These are phyloP conservation scores for Thelephora ganbajun DNA, from an alignment of 768 basidiomycete genomes.

Conservation along the genomic window DNA sequence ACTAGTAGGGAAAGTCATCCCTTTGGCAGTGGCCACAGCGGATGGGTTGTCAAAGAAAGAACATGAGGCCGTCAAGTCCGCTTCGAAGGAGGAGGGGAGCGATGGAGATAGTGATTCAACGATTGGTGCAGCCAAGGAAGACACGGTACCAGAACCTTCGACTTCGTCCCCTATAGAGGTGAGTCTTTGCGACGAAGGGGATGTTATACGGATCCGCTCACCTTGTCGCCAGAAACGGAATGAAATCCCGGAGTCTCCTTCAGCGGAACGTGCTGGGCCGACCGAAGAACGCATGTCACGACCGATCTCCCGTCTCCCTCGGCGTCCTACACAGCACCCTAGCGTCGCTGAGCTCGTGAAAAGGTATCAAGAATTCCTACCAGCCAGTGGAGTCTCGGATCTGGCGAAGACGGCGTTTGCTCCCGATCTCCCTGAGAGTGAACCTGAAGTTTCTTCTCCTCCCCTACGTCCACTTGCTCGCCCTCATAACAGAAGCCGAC, in stretches of 20 bases:
- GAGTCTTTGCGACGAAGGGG: background rate
- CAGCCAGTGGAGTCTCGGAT: conserved; percentile 58
- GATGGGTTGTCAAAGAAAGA: conserved; percentile 7
- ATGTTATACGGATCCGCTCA: no score
- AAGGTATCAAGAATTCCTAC: conserved; percentile 67
- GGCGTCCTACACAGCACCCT: conserved; percentile 38
- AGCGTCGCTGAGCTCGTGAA: conserved; percentile 79
- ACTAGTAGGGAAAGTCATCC: conserved; percentile 6
- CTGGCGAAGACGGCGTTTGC: conserved; percentile 57
- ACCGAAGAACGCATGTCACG: conserved; percentile 13
- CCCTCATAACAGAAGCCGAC: conserved; percentile 29
- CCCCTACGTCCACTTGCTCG: conserved; percentile 19
- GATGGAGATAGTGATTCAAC: conserved; percentile 79
- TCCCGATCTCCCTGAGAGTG: conserved; percentile 55
- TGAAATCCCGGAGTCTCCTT: no score
- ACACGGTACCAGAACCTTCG: background rate
- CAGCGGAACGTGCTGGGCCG: background rate
- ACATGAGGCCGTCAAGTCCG: conserved; percentile 3
- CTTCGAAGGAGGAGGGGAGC: conserved; percentile 23
- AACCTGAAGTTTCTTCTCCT: conserved; percentile 43
- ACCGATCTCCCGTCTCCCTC: conserved; percentile 47
- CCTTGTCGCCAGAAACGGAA: conserved; percentile 1
- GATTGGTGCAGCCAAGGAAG: conserved; percentile 40
- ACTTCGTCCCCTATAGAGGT: conserved; percentile 8
- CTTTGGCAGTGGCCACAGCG: conserved; percentile 5